These are phyloP conservation scores for Piromyces sp. DNA, from an alignment of 192 early-diverging fungal species.

Conservation along the genomic window DNA sequence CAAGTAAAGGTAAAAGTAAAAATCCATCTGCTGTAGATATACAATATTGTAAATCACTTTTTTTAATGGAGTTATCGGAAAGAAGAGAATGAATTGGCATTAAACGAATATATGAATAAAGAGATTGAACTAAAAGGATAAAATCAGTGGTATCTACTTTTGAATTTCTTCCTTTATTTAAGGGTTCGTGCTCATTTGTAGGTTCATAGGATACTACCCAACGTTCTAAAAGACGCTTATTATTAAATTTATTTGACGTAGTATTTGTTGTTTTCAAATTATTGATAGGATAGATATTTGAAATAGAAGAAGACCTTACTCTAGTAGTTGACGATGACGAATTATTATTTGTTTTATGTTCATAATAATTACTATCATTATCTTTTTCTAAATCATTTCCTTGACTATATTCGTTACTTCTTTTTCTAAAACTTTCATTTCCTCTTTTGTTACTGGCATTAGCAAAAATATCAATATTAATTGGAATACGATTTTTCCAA, in stretches of 20 bases:
- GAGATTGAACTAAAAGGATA: slow-evolving; percentile 24
- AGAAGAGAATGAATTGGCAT: slow-evolving; percentile 20
- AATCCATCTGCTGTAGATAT: slow-evolving; percentile 17
- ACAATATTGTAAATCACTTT: slow-evolving; percentile 6
- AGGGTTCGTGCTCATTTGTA: background rate
- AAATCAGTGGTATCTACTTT: slow-evolving; percentile 19
- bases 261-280: background rate
- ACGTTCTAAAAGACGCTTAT: slow-evolving; percentile 16
- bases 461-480: slow-evolving; percentile 22
- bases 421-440: background rate
- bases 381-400: background rate
- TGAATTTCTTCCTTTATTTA: slow-evolving; percentile 1
- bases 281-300: background rate
- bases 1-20: slow-evolving; percentile 6
- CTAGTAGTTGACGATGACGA: background rate
- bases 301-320: background rate
- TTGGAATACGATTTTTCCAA: slow-evolving; percentile 18
- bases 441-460: background rate
- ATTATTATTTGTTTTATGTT: too few species aligned
- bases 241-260: background rate
- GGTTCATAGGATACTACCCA: slow-evolving; percentile 24
- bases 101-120: slow-evolving; percentile 27
- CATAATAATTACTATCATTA: too few species aligned
- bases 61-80: slow-evolving; percentile 3
- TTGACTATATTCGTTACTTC: background rate